Conservation (phyloP, 305 asterid genomes). For the Ajuga reptans region DNA sequence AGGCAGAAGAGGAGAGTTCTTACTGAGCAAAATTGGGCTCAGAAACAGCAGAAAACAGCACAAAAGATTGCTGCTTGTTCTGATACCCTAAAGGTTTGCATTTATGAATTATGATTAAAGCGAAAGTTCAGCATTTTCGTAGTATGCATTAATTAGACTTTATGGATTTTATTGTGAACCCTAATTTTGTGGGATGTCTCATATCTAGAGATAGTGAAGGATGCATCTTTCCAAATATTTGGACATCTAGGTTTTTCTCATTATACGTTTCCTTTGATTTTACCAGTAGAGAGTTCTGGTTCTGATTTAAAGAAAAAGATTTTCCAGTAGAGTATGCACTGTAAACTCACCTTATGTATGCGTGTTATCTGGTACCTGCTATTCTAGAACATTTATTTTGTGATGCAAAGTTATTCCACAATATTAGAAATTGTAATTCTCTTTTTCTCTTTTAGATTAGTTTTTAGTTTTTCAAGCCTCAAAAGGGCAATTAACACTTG, state of each 20-base stretch:
- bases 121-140: background rate
- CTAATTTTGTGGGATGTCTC: conserved; percentile 6
- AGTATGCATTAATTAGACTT: background rate
- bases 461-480: background rate
- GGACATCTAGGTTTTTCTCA: background rate
- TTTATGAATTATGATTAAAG: too few species aligned
- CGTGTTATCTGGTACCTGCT: background rate
- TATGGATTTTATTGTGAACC: conserved; percentile 14
- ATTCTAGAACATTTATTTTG: background rate
- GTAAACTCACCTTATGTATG: background rate
- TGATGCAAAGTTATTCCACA: too few species aligned
- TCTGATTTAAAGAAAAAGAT: too few species aligned
- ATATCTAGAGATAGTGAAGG: conserved; percentile 3
- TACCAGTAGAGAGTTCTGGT: background rate
- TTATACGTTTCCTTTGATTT: background rate
- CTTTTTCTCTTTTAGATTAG: background rate
- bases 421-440: background rate
- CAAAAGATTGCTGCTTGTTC: conserved; percentile 66
- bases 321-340: background rate
- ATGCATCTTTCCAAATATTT: background rate
- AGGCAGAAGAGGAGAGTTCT: conserved; percentile 57
- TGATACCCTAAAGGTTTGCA: conserved; percentile 69
- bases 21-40: conserved; percentile 58
- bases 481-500: background rate
- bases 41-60: conserved; percentile 68